Evolutionary conservation across 768 basidiomycete species (phyloP), one percentile per base, ranked within the genome.

Genomic region (Trametes punicea): DNA sequence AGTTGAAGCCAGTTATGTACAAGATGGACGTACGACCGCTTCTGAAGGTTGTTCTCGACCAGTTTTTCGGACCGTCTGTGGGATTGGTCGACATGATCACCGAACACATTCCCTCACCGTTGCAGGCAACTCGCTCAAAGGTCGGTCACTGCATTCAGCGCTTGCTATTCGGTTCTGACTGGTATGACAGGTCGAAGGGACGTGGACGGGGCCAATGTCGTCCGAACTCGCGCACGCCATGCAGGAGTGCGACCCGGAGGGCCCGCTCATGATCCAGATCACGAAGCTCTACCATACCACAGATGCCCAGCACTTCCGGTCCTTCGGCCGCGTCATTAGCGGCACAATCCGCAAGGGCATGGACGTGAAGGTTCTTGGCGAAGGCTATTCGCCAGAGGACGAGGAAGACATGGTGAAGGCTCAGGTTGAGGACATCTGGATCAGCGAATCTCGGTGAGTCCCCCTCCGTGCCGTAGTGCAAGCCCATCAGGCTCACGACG

Each of bases 21-120:
- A 98, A 98, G 77, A 98, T 99, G 93, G 97, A 99, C 68, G 94
- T 94, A 5, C 77, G 96, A 52, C 97, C 97, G 3, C 75, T 99
- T 47, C 75, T 99, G 62, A 97, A 98, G 73, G 92, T 88, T 34
- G 87, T 98, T 11, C 74, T 97, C 57, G 88, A 90, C 66, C 95
- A 98, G 69, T 99, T 99, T 78, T 99, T 99, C 65, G 95, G 97
- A 6, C 83, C 85, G 25, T 77, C 93, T 2, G 87, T 84, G 0
- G 97, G 97, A 1, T 76, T 99, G 61, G 84, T 98, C 26, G 97
- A 99, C 69, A 84, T 99, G 78, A 85, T 98, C 59, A 84, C 84
- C 13, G 85, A 93, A 58, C 83, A 94, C 69, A 83, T 99, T 15
- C 97, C 97, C 2, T 90, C 88, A n/a, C 89, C 90, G 1, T 58